Evolutionary conservation across 2,329 filamentous ascomycete genomes (phyloP), one percentile per base, ranked within the genome.

Genomic region (Amauroascus niger): DNA sequence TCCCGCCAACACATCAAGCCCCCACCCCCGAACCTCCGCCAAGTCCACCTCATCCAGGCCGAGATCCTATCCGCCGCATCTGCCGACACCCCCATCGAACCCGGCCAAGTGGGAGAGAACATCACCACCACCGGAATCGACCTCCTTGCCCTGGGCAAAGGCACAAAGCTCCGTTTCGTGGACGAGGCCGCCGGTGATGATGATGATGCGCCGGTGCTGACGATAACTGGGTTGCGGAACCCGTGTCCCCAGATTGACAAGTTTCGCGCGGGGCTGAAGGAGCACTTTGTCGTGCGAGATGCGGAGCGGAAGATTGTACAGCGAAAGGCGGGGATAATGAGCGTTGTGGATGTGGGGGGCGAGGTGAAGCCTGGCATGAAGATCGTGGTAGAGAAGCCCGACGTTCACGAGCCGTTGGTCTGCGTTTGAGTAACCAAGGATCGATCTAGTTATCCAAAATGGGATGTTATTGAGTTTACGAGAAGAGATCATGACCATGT

Each of bases 31-130:
- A 65, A 65, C 52, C 57, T 65, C n/a, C 60, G 63, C 22, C 63
- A 65, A 51, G 62, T 65, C 11, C 63, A 65, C 48, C 56, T 65
- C 11, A 58, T 65, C 6, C 58, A 60, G 9, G 40, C 55, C 37
- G 62, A 62, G 43, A 57, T 64, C 24, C 57, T 64, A 22, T 22
- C 55, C 18, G 11, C 45, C 9, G 35, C 55, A 7, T 32, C 44
- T 7, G 8, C n/a, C 3, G 16, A 24, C 30, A 24, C 18, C 35
- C 39, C 33, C 11, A 20, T 58, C 1, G 40, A 56, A 22, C 60
- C 59, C 0, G 61, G 57, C 11, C 55, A 61, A n/a, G 24, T 62
- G n/a, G 62, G 61, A 20, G 61, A 63, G 53, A 63, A 63, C 44
- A 59, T 63, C 49, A 63, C 62, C 13, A 63, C 60, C 3, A 28